Conservation (phyloP, 2,329 filamentous ascomycete genomes). For the Aspergillus latus region DNA sequence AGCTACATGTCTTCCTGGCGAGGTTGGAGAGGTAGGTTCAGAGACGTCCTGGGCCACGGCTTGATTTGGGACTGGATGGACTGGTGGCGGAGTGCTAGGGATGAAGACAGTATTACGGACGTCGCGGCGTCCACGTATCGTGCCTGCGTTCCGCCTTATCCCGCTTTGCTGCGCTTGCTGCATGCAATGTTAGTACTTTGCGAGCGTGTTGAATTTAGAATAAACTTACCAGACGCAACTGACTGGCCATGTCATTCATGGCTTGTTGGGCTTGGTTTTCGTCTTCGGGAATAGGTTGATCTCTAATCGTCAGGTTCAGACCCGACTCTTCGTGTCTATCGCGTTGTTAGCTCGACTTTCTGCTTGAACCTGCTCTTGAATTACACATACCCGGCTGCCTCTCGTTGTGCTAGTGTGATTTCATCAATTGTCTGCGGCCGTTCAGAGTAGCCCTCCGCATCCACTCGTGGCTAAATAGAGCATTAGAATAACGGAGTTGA, state of each 20-base stretch:
- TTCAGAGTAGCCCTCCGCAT: conserved; percentile 44
- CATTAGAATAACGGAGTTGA: conserved; percentile 14
- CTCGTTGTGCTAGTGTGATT: conserved; percentile 46
- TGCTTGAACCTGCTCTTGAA: conserved; percentile 22
- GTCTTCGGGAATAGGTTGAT: conserved; percentile 52
- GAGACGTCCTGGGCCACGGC: conserved; percentile 29
- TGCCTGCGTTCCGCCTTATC: conserved; percentile 69
- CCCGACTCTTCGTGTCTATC: conserved; percentile 43
- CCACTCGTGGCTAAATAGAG: conserved; percentile 29
- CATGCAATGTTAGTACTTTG: no score
- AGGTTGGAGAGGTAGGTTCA: conserved; percentile 39
- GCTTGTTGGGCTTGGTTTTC: conserved; percentile 50
- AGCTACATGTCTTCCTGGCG: conserved; percentile 38
- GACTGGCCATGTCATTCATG: conserved; percentile 50
- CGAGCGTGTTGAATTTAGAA: no score
- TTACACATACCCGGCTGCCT: conserved; percentile 40
- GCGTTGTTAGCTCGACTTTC: conserved; percentile 31
- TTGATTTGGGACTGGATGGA: conserved; percentile 33
- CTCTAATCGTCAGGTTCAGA: conserved; percentile 50
- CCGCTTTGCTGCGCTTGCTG: conserved; percentile 47
- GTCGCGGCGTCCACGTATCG: conserved; percentile 82
- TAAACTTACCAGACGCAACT: conserved; percentile 37
- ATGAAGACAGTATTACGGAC: conserved; percentile 89
- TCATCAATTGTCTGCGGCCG: conserved; percentile 45
- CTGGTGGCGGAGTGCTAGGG: conserved; percentile 48